phyloP scores from a whole-genome alignment of 495 filamentous ascomycete species.

The Lepraria neglecta region DNA sequence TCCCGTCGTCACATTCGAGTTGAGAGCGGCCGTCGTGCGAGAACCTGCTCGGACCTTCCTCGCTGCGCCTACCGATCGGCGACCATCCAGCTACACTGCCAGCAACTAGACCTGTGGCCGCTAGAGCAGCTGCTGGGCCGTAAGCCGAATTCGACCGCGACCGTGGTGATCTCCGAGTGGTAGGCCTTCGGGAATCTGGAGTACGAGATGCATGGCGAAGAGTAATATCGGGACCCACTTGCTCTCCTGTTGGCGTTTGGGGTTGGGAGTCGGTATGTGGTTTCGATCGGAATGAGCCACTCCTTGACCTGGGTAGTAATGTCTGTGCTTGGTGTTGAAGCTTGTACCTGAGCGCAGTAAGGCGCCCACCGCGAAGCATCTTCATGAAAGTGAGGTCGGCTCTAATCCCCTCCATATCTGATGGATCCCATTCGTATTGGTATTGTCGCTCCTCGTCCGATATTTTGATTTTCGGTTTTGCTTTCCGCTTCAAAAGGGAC shows the following conservation, averaged over 20 bases:
- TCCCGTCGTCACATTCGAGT: conserved; percentile 45
- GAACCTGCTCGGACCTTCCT: conserved; percentile 48
- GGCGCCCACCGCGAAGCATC: conserved; percentile 71
- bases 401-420: conserved; percentile 59
- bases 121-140: conserved; percentile 67
- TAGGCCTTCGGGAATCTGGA: conserved; percentile 56
- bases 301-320: conserved; percentile 63
- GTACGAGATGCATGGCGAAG: conserved; percentile 50
- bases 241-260: conserved; percentile 59
- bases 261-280: conserved; percentile 38
- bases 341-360: conserved; percentile 80
- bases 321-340: conserved; percentile 71
- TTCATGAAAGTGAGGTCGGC: conserved; percentile 73
- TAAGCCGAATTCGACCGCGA: conserved; percentile 84
- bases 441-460: conserved; percentile 64
- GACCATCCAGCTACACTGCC: conserved; percentile 86
- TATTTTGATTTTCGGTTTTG: conserved; percentile 48
- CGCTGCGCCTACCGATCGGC: conserved; percentile 60
- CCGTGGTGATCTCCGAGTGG: conserved; percentile 58
- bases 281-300: conserved; percentile 49
- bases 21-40: conserved; percentile 41
- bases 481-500: conserved; percentile 41
- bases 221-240: conserved; percentile 43
- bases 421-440: conserved; percentile 54
- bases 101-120: conserved; percentile 79